Evolutionary conservation across 768 basidiomycete species (phyloP).

Genomic region (Termitomyces sp.): DNA sequence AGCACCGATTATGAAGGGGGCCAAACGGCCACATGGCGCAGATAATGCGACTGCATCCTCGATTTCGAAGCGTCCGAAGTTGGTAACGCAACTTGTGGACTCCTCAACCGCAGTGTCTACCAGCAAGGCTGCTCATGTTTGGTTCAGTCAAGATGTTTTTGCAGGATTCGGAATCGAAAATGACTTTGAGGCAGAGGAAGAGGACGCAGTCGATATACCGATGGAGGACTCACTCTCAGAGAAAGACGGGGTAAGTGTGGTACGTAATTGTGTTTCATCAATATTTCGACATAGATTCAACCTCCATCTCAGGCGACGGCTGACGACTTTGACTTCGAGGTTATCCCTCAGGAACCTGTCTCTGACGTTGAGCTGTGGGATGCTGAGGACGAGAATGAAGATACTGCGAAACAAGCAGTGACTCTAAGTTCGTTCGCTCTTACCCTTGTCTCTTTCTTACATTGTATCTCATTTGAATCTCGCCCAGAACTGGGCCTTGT

Average conservation of each 20-base stretch:
- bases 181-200: slow-evolving; percentile 23
- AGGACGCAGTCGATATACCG: slow-evolving; percentile 20
- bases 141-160: slow-evolving; percentile 96
- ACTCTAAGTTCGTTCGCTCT: slow-evolving; percentile 52
- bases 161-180: slow-evolving; percentile 55
- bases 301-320: slow-evolving; percentile 4
- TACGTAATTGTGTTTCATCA: slow-evolving; percentile 2
- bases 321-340: slow-evolving; percentile 66
- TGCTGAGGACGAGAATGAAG: slow-evolving; percentile 71
- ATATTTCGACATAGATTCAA: neutral
- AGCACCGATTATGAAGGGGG: neutral
- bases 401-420: slow-evolving; percentile 59
- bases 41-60: slow-evolving; percentile 15
- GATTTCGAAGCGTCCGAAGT: slow-evolving; percentile 46
- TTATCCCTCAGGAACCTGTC: slow-evolving; percentile 62
- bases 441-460: neutral
- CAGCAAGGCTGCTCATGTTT: slow-evolving; percentile 71
- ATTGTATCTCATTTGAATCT: slow-evolving; percentile 4
- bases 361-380: slow-evolving; percentile 76
- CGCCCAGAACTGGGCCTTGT: slow-evolving; percentile 70
- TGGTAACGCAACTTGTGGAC: slow-evolving; percentile 45
- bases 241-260: slow-evolving; percentile 16
- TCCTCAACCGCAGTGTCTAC: slow-evolving; percentile 26
- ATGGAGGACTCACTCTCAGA: slow-evolving; percentile 17
- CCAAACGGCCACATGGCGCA: slow-evolving; percentile 43